Percentiles rank a stretch among this genome's conserved stretches.
Evolutionary conservation across 2,329 filamentous ascomycete species (phyloP).

Genomic region (Fusarium abutilonis): DNA sequence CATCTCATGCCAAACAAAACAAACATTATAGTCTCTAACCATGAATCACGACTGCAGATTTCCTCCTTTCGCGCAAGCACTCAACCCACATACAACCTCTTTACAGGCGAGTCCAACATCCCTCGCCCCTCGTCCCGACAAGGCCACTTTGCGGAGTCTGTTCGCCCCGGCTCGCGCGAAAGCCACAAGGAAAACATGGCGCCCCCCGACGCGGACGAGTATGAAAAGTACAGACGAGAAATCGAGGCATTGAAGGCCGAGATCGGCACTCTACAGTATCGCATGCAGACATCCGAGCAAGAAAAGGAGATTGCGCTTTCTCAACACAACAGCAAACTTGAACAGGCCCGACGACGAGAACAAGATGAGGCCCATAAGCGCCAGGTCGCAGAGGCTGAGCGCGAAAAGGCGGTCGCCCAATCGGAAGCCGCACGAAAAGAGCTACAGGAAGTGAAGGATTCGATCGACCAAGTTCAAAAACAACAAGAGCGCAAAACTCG

Average conservation of each 20-base stretch:
- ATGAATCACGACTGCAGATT: slow-evolving; percentile 47
- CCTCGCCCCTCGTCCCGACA: slow-evolving; percentile 55
- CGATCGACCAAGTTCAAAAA: slow-evolving; percentile 65
- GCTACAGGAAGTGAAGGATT: slow-evolving; percentile 61
- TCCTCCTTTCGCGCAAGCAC: slow-evolving; percentile 59
- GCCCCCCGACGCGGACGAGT: slow-evolving; percentile 66
- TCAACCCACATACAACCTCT: slow-evolving; percentile 68
- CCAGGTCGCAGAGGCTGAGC: slow-evolving; percentile 67
- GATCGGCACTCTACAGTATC: slow-evolving; percentile 87
- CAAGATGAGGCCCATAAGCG: slow-evolving; percentile 82
- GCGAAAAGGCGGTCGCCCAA: slow-evolving; percentile 60
- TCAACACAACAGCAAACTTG: slow-evolving; percentile 83
- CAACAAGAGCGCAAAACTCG: slow-evolving; percentile 75
- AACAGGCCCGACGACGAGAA: slow-evolving; percentile 81
- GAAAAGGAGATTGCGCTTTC: slow-evolving; percentile 84
- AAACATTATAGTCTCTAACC: slow-evolving; percentile 25
- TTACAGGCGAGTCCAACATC: slow-evolving; percentile 61
- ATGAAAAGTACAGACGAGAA: slow-evolving; percentile 65
- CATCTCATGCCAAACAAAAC: slow-evolving; percentile 41
- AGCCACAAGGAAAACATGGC: slow-evolving; percentile 69
- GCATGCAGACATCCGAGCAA: slow-evolving; percentile 85
- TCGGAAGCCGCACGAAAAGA: slow-evolving; percentile 62
- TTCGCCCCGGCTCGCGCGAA: slow-evolving; percentile 62
- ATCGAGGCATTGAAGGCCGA: slow-evolving; percentile 88
- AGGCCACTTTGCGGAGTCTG: slow-evolving; percentile 53